Evolutionary conservation across 139 green algal species (phyloP).

Genomic region (Eudorina sp.): DNA sequence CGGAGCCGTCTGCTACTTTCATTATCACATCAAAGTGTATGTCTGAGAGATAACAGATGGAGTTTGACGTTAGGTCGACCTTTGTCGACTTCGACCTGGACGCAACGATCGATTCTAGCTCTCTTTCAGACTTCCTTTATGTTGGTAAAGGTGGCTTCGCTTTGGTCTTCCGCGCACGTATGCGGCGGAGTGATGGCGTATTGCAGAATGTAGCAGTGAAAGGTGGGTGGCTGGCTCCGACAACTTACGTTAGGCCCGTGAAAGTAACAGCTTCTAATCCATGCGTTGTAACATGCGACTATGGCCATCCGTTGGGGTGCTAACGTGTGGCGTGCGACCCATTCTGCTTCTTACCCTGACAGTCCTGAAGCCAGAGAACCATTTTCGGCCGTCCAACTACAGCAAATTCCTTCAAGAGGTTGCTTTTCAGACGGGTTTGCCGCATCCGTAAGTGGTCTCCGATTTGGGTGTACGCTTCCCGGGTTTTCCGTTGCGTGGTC

Average conservation of each 20-base stretch:
- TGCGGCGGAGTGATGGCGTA: background rate
- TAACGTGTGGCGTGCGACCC: background rate
- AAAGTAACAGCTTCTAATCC: background rate
- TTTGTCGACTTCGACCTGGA: constrained; percentile 29
- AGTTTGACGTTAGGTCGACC: background rate
- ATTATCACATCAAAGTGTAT: background rate
- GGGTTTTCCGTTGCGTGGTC: background rate
- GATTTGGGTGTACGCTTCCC: background rate
- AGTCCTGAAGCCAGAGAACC: constrained; percentile 38
- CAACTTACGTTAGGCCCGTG: background rate
- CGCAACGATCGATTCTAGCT: background rate
- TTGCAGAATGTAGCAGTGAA: constrained; percentile 2
- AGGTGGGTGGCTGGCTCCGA: background rate
- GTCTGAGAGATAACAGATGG: background rate
- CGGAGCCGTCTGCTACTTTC: background rate
- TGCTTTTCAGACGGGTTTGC: constrained; percentile 16
- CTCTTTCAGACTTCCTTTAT: background rate
- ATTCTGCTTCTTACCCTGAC: background rate
- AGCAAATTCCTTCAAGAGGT: constrained; percentile 49
- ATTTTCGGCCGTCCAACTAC: background rate
- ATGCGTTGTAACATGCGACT: background rate
- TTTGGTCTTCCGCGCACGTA: constrained; percentile 6
- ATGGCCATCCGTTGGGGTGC: background rate
- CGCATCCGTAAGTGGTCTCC: constrained; percentile 10
- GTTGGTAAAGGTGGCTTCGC: constrained; percentile 22